Base-by-base conservation (phyloP, 441 rosid species). In the Adansonia madagascariensis region DNA sequence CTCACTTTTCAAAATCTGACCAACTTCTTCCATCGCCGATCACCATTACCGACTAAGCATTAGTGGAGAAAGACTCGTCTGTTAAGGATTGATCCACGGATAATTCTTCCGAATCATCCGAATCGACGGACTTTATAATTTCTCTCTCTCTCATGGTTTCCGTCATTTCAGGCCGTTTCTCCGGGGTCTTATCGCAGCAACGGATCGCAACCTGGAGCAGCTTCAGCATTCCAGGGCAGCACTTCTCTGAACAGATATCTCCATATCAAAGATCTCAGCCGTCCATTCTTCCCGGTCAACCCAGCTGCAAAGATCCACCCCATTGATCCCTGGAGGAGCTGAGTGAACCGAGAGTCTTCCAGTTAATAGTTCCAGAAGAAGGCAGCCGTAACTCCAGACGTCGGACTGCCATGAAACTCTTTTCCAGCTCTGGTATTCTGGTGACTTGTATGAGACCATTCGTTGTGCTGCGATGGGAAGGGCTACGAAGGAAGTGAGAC, bases 261-360 rank as follows among this genome's bases (percentile, higher is more conserved):
- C 94, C 8, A 49, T 7, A 49, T 91, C 92, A 20, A 88, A 84
- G 35, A 91, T 85, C 89, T 91, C 94, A 0, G 86, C 88, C 8
- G 92, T 89, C 94, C 94, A 89, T 74, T 89, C 91, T 78, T 91
- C 92, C 75, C 89, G 47, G 55, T 84, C 82, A 71, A 91, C 91
- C 94, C 94, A 88, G 18, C 83, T 84, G 73, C 82, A 59, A 2
- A 89, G 91, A 56, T 91, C 90, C 8, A 80, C 89, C 6, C 88
- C 88, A 35, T 80, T 80, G 77, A 78, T 57, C 24, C 88, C 92
- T 2, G 87, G 82, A 9, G 94, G 89, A 24, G 94, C 88, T 1
- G 87, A 78, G 53, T 81, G 44, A 17, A 71, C 76, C 1, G 84
- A 47, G 20, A 78, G 75, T 44, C 88, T 82, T 7, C 89, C 86